A percentile compares a stretch with the other conserved stretches of the same genome.
phyloP scores from a whole-genome alignment of 2,329 filamentous ascomycete genomes.

The Knufia fluminis region DNA sequence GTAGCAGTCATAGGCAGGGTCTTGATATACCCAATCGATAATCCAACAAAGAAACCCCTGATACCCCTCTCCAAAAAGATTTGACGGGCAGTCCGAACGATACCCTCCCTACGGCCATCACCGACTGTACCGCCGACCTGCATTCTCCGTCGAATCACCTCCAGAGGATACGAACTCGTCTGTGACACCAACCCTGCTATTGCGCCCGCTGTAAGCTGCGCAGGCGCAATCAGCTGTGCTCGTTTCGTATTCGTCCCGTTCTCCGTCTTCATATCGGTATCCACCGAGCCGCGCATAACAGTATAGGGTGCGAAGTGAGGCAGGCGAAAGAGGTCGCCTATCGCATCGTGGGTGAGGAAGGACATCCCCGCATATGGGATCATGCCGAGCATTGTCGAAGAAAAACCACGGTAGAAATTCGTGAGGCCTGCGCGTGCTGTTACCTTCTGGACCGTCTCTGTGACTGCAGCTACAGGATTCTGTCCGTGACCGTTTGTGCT shows the following conservation, averaged over 20 bases:
- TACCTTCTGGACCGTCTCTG: conserved; percentile 38
- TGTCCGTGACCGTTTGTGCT: conserved; percentile 24
- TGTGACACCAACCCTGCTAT: conserved; percentile 82
- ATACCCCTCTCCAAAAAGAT: conserved; percentile 69
- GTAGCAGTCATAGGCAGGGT: conserved; percentile 79
- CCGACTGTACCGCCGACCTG: conserved; percentile 92
- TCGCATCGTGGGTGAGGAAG: conserved; percentile 88
- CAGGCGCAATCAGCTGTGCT: conserved; percentile 69
- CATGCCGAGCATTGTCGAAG: conserved; percentile 86
- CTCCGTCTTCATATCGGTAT: background rate
- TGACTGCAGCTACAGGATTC: conserved; percentile 31
- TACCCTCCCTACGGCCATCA: conserved; percentile 68
- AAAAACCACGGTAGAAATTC: conserved; percentile 95
- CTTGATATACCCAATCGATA: conserved; percentile 93
- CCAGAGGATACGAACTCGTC: conserved; percentile 84
- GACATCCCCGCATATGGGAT: conserved; percentile 91
- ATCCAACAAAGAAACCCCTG: conserved; percentile 79
- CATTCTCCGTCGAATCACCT: conserved; percentile 87
- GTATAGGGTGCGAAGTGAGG: conserved; percentile 62
- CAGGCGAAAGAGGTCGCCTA: conserved; percentile 71
- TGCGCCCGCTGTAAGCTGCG: conserved; percentile 75
- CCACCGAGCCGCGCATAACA: conserved; percentile 24
- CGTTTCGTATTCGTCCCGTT: conserved; percentile 39
- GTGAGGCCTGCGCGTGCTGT: conserved; percentile 59
- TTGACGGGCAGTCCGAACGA: conserved; percentile 65